Evolutionary conservation across 2,329 filamentous ascomycete genomes (phyloP).

Genomic region (Pseudogymnoascus sp.): DNA sequence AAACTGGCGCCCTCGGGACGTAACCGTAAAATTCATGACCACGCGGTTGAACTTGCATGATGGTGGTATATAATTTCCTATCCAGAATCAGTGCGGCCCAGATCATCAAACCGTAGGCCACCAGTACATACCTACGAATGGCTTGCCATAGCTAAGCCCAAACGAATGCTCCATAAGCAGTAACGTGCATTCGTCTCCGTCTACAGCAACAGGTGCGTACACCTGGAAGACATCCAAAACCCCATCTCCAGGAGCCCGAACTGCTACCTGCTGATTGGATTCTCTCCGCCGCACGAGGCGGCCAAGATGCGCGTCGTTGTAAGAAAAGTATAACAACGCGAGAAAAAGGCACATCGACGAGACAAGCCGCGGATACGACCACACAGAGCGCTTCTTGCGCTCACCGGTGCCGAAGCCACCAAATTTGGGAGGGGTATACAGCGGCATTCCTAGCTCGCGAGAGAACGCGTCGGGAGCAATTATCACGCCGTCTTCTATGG

Average conservation of each 20-base stretch:
- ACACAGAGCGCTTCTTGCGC: not conserved
- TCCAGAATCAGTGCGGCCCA: not conserved
- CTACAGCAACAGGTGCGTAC: constrained; percentile 49
- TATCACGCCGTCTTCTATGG: not conserved
- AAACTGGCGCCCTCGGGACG: constrained; percentile 64
- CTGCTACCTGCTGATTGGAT: not conserved
- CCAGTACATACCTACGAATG: constrained; percentile 57
- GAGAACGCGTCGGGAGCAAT: not conserved
- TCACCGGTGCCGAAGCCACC: not conserved
- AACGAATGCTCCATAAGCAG: constrained; percentile 67
- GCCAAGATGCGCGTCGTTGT: not conserved
- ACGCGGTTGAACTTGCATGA: constrained; percentile 65
- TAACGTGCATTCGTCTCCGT: constrained; percentile 39
- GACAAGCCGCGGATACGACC: not conserved
- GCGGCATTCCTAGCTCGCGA: not conserved
- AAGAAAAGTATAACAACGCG: not conserved
- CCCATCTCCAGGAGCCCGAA: constrained; percentile 10
- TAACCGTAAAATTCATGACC: constrained; percentile 68
- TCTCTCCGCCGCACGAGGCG: not conserved
- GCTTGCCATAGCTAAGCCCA: constrained; percentile 63
- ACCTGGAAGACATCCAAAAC: constrained; percentile 62
- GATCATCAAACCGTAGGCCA: constrained; percentile 11
- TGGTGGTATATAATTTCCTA: constrained; percentile 60
- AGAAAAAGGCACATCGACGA: not conserved
- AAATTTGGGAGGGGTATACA: not conserved